phyloP scores from a whole-genome alignment of 2,329 filamentous ascomycete species.

The Chaetomium globosum region DNA sequence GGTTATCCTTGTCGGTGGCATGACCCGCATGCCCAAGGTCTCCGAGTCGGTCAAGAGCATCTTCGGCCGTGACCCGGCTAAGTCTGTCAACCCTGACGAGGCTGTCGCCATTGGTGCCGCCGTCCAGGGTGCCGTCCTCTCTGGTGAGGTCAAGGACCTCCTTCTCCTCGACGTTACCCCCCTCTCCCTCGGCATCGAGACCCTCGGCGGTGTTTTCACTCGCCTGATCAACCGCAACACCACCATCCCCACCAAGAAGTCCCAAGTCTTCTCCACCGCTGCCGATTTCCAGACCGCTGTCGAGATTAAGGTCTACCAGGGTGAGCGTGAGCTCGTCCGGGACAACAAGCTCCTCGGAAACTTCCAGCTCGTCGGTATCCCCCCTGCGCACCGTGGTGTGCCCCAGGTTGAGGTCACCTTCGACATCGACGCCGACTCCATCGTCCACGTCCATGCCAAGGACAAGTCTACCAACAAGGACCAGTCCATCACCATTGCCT shows the following conservation, averaged over 20 bases:
- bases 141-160: conserved; percentile 95
- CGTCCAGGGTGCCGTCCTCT: conserved; percentile 94
- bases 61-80: conserved; percentile 94
- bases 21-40: conserved; percentile 99
- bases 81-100: conserved; percentile 98
- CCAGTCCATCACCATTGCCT: conserved; percentile 98
- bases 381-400: conserved; percentile 92
- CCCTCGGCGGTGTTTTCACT: conserved; percentile 95
- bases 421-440: conserved; percentile 97
- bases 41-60: conserved; percentile 93
- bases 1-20: conserved; percentile 96
- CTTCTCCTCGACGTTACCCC: conserved; percentile 94
- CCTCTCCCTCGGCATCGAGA: conserved; percentile 97
- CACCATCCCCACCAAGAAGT: conserved; percentile 99
- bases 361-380: conserved; percentile 98
- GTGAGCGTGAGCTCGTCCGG: conserved; percentile 97
- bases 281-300: conserved; percentile 98
- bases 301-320: conserved; percentile 99
- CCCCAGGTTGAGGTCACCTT: conserved; percentile 98
- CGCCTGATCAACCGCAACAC: conserved; percentile 99
- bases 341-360: conserved; percentile 99
- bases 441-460: conserved; percentile 96
- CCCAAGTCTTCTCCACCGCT: conserved; percentile 94
- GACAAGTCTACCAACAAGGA: conserved; percentile 99
- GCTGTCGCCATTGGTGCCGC: conserved; percentile 97